Evolutionary conservation across 2,329 filamentous ascomycete species (phyloP).

Genomic region (Metarhizium sp.): DNA sequence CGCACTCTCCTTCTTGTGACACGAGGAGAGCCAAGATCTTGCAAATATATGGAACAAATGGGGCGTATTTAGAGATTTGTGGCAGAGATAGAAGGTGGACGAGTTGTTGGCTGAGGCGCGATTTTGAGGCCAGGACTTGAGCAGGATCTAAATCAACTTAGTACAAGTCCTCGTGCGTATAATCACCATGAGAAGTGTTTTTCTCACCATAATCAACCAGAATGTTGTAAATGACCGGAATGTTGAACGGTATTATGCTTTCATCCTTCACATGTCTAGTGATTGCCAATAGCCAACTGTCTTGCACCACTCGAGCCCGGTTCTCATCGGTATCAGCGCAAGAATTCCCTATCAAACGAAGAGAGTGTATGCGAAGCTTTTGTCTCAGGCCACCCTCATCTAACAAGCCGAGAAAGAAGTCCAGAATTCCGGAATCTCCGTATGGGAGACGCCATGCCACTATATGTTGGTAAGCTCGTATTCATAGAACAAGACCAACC

Average conservation of each 20-base stretch:
- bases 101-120: constrained; percentile 38
- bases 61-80: constrained; percentile 28
- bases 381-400: constrained; percentile 26
- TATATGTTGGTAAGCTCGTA: constrained; percentile 16
- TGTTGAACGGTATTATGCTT: constrained; percentile 38
- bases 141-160: constrained; percentile 39
- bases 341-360: constrained; percentile 52
- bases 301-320: constrained; percentile 42
- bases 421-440: constrained; percentile 47
- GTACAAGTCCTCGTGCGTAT: neutral
- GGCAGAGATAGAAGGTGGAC: constrained; percentile 39
- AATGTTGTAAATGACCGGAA: constrained; percentile 54
- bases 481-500: neutral
- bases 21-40: constrained; percentile 47
- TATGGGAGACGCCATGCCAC: constrained; percentile 47
- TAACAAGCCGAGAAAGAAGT: constrained; percentile 43
- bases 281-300: constrained; percentile 36
- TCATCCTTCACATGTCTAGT: constrained; percentile 39
- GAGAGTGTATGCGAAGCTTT: constrained; percentile 40
- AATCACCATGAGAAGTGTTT: neutral
- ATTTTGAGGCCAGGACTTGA: constrained; percentile 44
- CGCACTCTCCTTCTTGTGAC: constrained; percentile 39
- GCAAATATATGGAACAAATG: constrained; percentile 42
- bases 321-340: constrained; percentile 57
- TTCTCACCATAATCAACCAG: constrained; percentile 52